These are phyloP conservation scores for Lichtheimia ornata DNA, from an alignment of 371 early-diverging fungal genomes.

Conservation along the genomic window DNA sequence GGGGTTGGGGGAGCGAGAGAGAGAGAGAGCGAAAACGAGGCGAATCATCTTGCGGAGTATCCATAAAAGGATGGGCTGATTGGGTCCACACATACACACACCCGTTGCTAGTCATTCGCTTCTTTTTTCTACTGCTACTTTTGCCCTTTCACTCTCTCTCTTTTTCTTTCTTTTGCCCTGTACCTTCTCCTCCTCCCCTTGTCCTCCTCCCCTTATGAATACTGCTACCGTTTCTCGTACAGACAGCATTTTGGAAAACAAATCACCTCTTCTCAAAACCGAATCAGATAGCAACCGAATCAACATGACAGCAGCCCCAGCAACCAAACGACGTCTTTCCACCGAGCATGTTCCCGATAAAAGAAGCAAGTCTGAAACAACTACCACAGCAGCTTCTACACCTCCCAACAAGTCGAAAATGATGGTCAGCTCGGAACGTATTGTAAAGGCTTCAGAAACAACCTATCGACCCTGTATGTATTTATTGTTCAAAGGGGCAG, in stretches of 20 bases:
- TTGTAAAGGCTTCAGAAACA: constrained; percentile 41
- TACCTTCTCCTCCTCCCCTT: background rate
- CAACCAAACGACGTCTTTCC: constrained; percentile 20
- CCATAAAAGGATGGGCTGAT: background rate
- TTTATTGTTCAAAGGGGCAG: background rate
- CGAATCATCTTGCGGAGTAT: background rate
- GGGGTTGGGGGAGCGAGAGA: no score
- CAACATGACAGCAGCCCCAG: background rate
- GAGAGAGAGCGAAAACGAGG: no score
- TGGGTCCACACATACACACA: no score
- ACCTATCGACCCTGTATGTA: constrained; percentile 53
- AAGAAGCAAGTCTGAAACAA: constrained; percentile 7
- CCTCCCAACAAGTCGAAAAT: background rate
- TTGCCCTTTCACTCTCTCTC: background rate
- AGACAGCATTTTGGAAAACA: background rate
- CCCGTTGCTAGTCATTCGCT: no score
- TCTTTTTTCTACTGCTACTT: no score
- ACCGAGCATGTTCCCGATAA: constrained; percentile 11
- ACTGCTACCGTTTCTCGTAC: background rate
- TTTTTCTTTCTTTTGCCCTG: background rate
- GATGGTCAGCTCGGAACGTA: constrained; percentile 50
- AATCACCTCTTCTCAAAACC: background rate
- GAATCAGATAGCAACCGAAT: constrained; percentile 2
- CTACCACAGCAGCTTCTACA: background rate
- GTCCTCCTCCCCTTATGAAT: background rate